These are phyloP conservation scores for Penicillium griseofulvum DNA, from an alignment of 2,329 filamentous ascomycete genomes.

Conservation along the genomic window DNA sequence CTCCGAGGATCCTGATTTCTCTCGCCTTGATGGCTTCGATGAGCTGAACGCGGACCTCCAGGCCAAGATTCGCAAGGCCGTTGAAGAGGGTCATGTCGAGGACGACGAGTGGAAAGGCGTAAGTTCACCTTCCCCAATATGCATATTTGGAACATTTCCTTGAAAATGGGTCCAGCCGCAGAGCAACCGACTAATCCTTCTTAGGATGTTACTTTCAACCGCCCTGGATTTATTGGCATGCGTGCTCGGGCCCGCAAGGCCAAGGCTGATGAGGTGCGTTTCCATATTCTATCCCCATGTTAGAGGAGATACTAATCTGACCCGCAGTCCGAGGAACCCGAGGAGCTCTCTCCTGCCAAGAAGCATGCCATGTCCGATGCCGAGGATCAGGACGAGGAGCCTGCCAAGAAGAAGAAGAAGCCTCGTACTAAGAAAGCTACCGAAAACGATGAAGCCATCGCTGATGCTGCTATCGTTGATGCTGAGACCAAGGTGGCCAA, in stretches of 20 bases:
- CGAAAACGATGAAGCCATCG: conserved; percentile 12
- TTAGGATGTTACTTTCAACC: conserved; percentile 73
- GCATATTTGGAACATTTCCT: background rate
- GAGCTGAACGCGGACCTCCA: conserved; percentile 68
- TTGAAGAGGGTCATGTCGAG: conserved; percentile 76
- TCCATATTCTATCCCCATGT: background rate
- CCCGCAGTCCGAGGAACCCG: conserved; percentile 3
- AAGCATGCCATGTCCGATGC: background rate
- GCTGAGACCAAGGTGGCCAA: conserved; percentile 23
- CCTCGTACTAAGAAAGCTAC: conserved; percentile 7
- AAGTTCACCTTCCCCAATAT: conserved; percentile 38
- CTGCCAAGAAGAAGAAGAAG: conserved; percentile 14
- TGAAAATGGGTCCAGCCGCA: too few species aligned
- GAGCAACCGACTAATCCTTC: background rate
- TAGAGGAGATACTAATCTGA: background rate
- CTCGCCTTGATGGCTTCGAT: conserved; percentile 76
- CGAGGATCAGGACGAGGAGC: conserved; percentile 10
- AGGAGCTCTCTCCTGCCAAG: background rate
- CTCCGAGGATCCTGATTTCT: conserved; percentile 54
- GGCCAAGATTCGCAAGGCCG: conserved; percentile 69
- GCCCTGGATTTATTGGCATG: conserved; percentile 65
- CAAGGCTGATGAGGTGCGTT: background rate
- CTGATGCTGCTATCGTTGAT: conserved; percentile 12
- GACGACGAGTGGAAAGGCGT: conserved; percentile 87
- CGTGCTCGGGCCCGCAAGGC: conserved; percentile 35